Evolutionary conservation across 2,329 filamentous ascomycete species (phyloP), one percentile per base, ranked within the genome.

Genomic region (Amesomyces nigricolor): DNA sequence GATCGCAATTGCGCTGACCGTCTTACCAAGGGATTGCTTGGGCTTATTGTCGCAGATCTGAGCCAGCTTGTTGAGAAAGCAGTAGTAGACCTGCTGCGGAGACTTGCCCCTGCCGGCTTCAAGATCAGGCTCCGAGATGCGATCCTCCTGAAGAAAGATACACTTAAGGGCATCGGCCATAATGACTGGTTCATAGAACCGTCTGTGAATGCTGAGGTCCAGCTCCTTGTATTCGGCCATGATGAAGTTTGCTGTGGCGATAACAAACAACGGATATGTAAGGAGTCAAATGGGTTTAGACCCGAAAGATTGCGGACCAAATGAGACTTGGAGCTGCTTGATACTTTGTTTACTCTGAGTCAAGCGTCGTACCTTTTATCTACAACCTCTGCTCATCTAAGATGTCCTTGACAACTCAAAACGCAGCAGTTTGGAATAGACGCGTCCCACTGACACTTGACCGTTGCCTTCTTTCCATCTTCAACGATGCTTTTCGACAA

Each of bases 21-120:
- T 65, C 4, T 56, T 56, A 5, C 64, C 65, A 4, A 56, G 40
- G 1, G 13, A 11, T n/a, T 51, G 37, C 22, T 47, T 38, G 2
- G 35, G 49, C n/a, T 54, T 51, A 54, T 29, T 65, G 58, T 67
- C 64, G 51, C 66, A 69, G 11, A 69, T 61, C 29, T 67, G 66
- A 9, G 47, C 58, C 1, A 68, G 50, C 45, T 67, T 67, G 60
- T 68, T 64, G 38, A 67, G 57, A 43, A 65, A 66, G 45, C 58
- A 62, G 39, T 56, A 58, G 47, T 63, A 68, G 1, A 53, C 47
- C 42, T 62, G 46, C 39, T 61, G 30, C 1, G 43, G 47, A 0
- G 51, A 50, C 29, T 49, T 57, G 7, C 47, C 53, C 10, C 13
- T 11, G 13, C 19, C 42, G 0, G 50, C 26, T 47, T 54, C 57